Evolutionary conservation across 108 stramenopile genomes (phyloP).

Genomic region (Fistulifera solaris): DNA sequence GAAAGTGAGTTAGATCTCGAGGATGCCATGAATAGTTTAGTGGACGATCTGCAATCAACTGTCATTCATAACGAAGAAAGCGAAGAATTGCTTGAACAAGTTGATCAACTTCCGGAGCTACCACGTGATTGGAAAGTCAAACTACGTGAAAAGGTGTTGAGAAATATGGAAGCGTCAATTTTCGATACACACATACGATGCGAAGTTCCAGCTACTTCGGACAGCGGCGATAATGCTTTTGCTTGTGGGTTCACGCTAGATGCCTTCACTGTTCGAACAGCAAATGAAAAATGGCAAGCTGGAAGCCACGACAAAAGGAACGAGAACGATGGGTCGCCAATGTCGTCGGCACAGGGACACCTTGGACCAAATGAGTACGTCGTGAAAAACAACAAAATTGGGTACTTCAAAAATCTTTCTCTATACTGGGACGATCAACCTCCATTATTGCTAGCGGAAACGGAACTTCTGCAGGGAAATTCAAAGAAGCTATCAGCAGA

Average conservation of each 20-base stretch:
- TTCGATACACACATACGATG: constrained; percentile 64
- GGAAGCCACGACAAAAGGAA: constrained; percentile 30
- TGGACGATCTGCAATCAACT: constrained; percentile 1
- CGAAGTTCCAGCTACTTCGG: constrained; percentile 18
- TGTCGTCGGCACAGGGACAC: constrained; percentile 6
- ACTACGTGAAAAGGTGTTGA: constrained; percentile 50
- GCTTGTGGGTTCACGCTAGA: constrained; percentile 58
- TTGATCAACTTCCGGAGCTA: constrained; percentile 21
- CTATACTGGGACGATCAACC: constrained; percentile 79
- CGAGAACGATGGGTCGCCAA: constrained; percentile 5
- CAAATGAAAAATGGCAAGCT: constrained; percentile 38
- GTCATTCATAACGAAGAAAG: background rate
- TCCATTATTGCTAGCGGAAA: constrained; percentile 55
- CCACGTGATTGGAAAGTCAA: constrained; percentile 52
- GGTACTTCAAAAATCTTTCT: constrained; percentile 35
- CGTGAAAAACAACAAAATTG: constrained; percentile 49
- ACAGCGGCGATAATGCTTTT: constrained; percentile 53
- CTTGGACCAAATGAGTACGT: constrained; percentile 38
- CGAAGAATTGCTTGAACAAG: background rate
- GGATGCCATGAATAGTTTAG: constrained; percentile 5
- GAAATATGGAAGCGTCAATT: constrained; percentile 60
- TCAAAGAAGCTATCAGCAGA: constrained; percentile 36
- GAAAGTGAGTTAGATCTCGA: constrained; percentile 5
- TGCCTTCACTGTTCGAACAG: constrained; percentile 41
- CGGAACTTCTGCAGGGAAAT: constrained; percentile 30